These are phyloP conservation scores for Capronia epimyces DNA, from an alignment of 2,329 filamentous ascomycete genomes.

Conservation along the genomic window DNA sequence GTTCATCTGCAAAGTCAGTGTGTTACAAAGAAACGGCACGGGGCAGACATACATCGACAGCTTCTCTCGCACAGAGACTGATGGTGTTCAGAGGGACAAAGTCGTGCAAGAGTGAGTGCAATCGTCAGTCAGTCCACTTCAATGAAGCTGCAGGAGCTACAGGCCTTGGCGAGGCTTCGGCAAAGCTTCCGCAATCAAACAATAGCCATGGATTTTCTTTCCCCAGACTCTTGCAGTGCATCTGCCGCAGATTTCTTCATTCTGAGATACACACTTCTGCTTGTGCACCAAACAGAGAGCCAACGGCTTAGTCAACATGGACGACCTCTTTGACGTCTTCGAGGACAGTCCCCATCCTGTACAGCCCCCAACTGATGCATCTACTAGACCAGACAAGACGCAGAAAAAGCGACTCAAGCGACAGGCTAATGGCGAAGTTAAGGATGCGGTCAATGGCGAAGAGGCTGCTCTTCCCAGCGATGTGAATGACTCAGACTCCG, in stretches of 20 bases:
- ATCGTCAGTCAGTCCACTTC: slow-evolving; percentile 15
- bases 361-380: slow-evolving; percentile 33
- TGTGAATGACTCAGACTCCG: slow-evolving; percentile 5
- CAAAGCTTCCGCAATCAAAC: slow-evolving; percentile 3
- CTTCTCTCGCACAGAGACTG: neutral
- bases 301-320: slow-evolving; percentile 47
- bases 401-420: slow-evolving; percentile 71
- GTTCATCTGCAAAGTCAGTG: slow-evolving; percentile 62
- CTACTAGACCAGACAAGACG: slow-evolving; percentile 36
- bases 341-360: slow-evolving; percentile 57
- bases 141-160: slow-evolving; percentile 11
- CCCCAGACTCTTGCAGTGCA: neutral
- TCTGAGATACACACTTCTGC: neutral
- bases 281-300: neutral
- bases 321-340: slow-evolving; percentile 79
- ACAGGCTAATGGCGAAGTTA: slow-evolving; percentile 74
- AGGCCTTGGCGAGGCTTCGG: slow-evolving; percentile 6
- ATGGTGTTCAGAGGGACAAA: slow-evolving; percentile 7
- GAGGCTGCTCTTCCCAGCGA: slow-evolving; percentile 5
- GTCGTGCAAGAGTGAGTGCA: slow-evolving; percentile 1
- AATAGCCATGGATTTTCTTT: slow-evolving; percentile 9
- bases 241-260: neutral
- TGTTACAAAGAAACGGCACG: neutral
- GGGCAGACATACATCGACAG: neutral
- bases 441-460: slow-evolving; percentile 36